Conservation (phyloP, 441 rosid species). For the Daphne laureola region DNA sequence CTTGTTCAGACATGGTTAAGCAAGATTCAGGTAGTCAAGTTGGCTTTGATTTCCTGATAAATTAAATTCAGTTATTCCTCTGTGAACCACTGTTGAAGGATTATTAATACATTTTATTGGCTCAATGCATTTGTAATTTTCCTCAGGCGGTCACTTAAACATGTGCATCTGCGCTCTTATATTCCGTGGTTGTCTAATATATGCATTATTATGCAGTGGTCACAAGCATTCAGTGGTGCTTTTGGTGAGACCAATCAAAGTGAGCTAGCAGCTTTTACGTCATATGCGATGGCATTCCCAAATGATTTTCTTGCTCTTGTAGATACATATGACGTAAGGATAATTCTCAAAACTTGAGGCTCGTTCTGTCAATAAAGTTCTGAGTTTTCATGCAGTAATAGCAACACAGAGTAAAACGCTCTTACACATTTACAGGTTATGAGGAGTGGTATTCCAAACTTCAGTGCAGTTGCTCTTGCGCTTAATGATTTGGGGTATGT, state of each 20-base stretch:
- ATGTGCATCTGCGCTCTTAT: too few relatives aligned
- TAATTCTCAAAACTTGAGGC: constrained; percentile 1
- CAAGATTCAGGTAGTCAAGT: constrained; percentile 58
- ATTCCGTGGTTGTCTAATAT: constrained; percentile 14
- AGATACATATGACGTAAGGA: constrained; percentile 88
- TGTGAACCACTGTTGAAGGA: neutral
- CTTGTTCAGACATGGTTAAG: constrained; percentile 66
- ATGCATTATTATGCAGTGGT: constrained; percentile 43
- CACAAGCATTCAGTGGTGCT: constrained; percentile 34
- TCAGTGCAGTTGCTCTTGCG: constrained; percentile 81
- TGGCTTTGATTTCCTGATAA: constrained; percentile 4
- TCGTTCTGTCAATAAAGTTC: neutral
- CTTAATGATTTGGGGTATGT: constrained; percentile 70
- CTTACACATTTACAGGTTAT: constrained; percentile 45
- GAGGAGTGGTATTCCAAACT: constrained; percentile 87
- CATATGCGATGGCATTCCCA: constrained; percentile 92
- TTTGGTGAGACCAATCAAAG: constrained; percentile 91
- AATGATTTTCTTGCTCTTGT: constrained; percentile 74
- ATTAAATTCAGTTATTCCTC: neutral
- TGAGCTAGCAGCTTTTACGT: constrained; percentile 85
- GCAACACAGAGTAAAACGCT: neutral
- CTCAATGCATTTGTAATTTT: neutral
- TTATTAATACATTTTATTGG: neutral
- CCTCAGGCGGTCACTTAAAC: neutral
- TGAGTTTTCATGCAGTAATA: neutral